phyloP scores from a whole-genome alignment of 2,329 filamentous ascomycete genomes.

The Parafenestella ontariensis region DNA sequence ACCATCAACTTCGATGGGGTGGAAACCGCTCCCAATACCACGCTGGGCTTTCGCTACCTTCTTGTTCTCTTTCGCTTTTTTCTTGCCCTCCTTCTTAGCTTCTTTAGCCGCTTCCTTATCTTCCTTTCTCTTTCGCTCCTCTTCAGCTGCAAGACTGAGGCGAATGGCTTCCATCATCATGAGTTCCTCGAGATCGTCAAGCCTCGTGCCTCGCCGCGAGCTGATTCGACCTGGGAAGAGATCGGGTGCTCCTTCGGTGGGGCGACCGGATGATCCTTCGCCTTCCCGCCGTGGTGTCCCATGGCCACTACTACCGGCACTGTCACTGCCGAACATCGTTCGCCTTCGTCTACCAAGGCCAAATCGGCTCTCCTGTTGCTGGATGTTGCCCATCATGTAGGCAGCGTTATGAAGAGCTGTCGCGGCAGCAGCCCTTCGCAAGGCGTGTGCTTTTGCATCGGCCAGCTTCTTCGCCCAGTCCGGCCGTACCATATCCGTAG shows the following conservation, averaged over 20 bases:
- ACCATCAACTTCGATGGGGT: constrained; percentile 61
- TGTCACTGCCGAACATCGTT: constrained; percentile 60
- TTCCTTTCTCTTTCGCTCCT: constrained; percentile 85
- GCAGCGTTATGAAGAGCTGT: constrained; percentile 95
- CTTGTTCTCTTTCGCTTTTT: constrained; percentile 68
- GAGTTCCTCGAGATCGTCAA: constrained; percentile 93
- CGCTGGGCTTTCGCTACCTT: constrained; percentile 74
- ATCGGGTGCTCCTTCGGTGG: constrained; percentile 44
- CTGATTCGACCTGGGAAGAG: constrained; percentile 54
- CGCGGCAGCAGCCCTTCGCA: constrained; percentile 86
- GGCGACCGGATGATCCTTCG: constrained; percentile 40
- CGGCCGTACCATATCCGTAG: constrained; percentile 88
- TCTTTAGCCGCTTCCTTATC: constrained; percentile 84
- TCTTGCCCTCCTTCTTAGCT: constrained; percentile 84
- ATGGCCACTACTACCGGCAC: constrained; percentile 53
- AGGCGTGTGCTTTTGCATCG: constrained; percentile 81
- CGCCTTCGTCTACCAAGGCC: constrained; percentile 54
- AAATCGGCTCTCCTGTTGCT: constrained; percentile 59
- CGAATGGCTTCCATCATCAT: constrained; percentile 99
- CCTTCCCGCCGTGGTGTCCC: constrained; percentile 52
- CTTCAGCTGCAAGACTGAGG: constrained; percentile 87
- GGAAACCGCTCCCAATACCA: constrained; percentile 61
- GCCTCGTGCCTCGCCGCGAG: constrained; percentile 64
- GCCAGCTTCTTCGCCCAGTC: constrained; percentile 94
- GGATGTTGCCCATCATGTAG: constrained; percentile 77